A percentile compares a stretch with the other conserved stretches of the same genome.
Evolutionary conservation across 306 rosid genomes (phyloP).

Genomic region (Amphicarpaea edgeworthii): DNA sequence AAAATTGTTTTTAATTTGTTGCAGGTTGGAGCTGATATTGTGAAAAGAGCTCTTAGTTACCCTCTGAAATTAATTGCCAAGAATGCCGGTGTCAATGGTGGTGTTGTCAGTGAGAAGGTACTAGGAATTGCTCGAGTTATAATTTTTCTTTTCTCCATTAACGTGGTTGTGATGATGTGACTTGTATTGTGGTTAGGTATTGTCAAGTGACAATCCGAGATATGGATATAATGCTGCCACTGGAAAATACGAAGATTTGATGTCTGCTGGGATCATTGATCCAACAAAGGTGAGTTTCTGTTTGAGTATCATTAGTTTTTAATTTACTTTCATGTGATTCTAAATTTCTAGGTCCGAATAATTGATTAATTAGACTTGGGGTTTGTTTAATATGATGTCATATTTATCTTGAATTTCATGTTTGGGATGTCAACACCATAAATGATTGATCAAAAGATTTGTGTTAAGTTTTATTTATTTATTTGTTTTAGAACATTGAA

Average conservation of each 20-base stretch:
- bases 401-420: not conserved
- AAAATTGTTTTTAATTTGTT: slow-evolving; percentile 24
- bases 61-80: slow-evolving; percentile 96
- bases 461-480: no score
- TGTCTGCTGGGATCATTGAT: slow-evolving; percentile 98
- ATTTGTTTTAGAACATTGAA: no score
- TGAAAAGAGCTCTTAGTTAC: slow-evolving; percentile 91
- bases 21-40: slow-evolving; percentile 98
- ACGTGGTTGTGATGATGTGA: slow-evolving; percentile 18
- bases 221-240: slow-evolving; percentile 98
- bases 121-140: not conserved
- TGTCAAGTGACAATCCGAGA: slow-evolving; percentile 74
- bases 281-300: slow-evolving; percentile 84
- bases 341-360: not conserved
- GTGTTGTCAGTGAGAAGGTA: slow-evolving; percentile 99
- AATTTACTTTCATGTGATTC: slow-evolving; percentile 15
- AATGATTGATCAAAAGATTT: no score
- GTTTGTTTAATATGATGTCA: not conserved
- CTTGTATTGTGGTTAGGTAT: slow-evolving; percentile 58
- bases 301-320: not conserved
- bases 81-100: slow-evolving; percentile 98
- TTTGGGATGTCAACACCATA: not conserved
- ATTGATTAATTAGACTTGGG: not conserved
- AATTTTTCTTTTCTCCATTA: not conserved
- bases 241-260: slow-evolving; percentile 93